A percentile compares a stretch with the other conserved stretches of the same genome.
phyloP scores from a whole-genome alignment of 176 grass and related monocot species.

The Metroxylon sagu region DNA sequence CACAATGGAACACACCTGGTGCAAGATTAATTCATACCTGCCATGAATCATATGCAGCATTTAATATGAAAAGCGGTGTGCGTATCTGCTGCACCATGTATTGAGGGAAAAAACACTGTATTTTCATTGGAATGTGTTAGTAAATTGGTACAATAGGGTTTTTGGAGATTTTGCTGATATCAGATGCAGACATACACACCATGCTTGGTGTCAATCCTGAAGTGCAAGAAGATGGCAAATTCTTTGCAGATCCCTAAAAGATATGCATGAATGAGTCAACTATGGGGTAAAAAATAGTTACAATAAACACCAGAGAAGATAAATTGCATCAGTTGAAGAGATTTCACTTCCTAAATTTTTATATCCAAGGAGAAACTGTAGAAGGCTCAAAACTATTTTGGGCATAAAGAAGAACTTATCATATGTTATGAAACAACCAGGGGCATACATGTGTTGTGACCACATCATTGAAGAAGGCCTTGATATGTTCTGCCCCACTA shows the following conservation, averaged over 20 bases:
- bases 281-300: not conserved
- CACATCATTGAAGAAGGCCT: slow-evolving; percentile 33
- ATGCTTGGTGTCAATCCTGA: slow-evolving; percentile 32
- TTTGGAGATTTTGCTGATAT: too few relatives aligned
- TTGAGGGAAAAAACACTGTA: slow-evolving; percentile 89
- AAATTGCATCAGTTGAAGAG: too few relatives aligned
- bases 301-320: too few relatives aligned
- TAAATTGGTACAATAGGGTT: too few relatives aligned
- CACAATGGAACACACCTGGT: too few relatives aligned
- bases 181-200: slow-evolving; percentile 21
- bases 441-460: slow-evolving; percentile 42
- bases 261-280: slow-evolving; percentile 2
- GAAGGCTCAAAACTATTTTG: too few relatives aligned
- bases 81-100: slow-evolving; percentile 46
- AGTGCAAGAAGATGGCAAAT: slow-evolving; percentile 48
- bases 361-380: too few relatives aligned
- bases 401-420: too few relatives aligned
- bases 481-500: slow-evolving; percentile 32
- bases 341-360: too few relatives aligned
- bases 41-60: slow-evolving; percentile 75
- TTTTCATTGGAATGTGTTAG: not conserved
- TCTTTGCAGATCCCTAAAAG: slow-evolving; percentile 40
- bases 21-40: slow-evolving; percentile 30
- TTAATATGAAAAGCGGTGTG: slow-evolving; percentile 69
- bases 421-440: too few relatives aligned